Evolutionary conservation across 176 grass and related monocot species (phyloP), one percentile per base, ranked within the genome.

Genomic region (Triticum turgidum): DNA sequence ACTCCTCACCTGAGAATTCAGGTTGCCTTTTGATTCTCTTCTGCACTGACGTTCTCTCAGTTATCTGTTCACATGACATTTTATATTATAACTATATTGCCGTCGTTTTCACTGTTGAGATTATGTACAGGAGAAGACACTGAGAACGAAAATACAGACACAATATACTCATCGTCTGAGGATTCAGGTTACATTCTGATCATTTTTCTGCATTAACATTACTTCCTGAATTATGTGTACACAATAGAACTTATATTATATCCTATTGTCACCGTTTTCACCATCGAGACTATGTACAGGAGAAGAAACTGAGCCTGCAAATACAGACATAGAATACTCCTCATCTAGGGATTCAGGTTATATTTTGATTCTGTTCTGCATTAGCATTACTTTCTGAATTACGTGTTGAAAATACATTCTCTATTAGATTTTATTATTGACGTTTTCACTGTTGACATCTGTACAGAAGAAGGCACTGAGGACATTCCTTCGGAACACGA

Each of bases 301-400:
- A 24, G 33, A 73, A 38, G 67, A 70, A 41, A 67, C 35, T 14
- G 69, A 73, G 20, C 21, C 11, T 11, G 6, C 29, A 71, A 82
- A 63, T 41, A 52, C 62, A 4, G 20, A 13, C 30, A 25, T 7
- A 38, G 65, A 54, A 25, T 44, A 34, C 12, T 73, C 32, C 35
- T 63, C 68, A 27, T 83, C 21, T 22, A 5, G 56, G 20, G 67
- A 73, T 73, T 61, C 67, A 72, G 81, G 68, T 83, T 73, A 61
- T 2, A 42, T 71, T 59, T 39, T 59, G 5, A 71, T 66, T 73
- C 39, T 58, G 12, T 76, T 66, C 39, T 47, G 25, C 22, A 49
- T 49, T 25, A 68, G 13, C 42, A 73, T 45, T 73, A 73, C 61
- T 70, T 82, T 82, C 20, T 45, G 15, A 72, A 33, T 37, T 17